phyloP scores from a whole-genome alignment of 1,284 basidiomycete genomes.

The Laetiporus sulphureus region DNA sequence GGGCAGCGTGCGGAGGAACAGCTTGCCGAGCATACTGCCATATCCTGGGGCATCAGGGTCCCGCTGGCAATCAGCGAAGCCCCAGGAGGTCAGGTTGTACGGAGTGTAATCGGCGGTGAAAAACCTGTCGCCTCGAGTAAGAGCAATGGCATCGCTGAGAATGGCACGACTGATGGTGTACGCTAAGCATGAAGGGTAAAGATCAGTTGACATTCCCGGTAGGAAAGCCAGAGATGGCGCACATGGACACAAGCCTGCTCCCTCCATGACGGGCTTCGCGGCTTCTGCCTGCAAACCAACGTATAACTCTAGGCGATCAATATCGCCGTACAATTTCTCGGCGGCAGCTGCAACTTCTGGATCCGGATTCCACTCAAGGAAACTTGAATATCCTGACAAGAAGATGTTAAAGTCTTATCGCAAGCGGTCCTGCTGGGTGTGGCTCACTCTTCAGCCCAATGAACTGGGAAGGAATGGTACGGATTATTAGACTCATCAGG shows the following conservation, averaged over 20 bases:
- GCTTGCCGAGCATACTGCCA: conserved; percentile 67
- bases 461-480: conserved; percentile 34
- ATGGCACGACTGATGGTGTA: conserved; percentile 87
- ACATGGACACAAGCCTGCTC: conserved; percentile 79
- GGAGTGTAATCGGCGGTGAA: conserved; percentile 81
- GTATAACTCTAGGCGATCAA: conserved; percentile 80
- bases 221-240: conserved; percentile 10
- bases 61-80: conserved; percentile 72
- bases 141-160: conserved; percentile 80
- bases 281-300: conserved; percentile 63
- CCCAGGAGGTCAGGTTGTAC: conserved; percentile 77
- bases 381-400: conserved; percentile 53
- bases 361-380: conserved; percentile 81
- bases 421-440: not conserved
- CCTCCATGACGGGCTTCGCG: conserved; percentile 68
- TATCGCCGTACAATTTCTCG: conserved; percentile 69
- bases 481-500: not conserved
- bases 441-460: conserved; percentile 65
- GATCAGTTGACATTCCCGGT: not conserved
- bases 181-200: conserved; percentile 30
- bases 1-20: conserved; percentile 71
- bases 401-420: no score
- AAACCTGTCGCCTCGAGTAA: conserved; percentile 80
- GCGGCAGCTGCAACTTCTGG: conserved; percentile 66
- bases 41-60: conserved; percentile 61